These are phyloP conservation scores for Kluyveromyces lactis DNA, from an alignment of 805 yeast species.

Conservation along the genomic window DNA sequence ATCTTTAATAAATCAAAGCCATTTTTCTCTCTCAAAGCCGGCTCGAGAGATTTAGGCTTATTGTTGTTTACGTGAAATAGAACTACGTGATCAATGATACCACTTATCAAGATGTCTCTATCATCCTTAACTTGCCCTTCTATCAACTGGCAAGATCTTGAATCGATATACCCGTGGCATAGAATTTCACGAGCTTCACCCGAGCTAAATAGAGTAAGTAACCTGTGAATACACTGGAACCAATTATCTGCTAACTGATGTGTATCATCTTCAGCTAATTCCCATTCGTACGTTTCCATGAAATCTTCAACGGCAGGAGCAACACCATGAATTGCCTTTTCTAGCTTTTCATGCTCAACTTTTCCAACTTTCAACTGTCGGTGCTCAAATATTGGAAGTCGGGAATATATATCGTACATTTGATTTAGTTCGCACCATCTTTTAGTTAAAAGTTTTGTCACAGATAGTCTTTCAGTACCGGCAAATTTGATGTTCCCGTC, in stretches of 20 bases:
- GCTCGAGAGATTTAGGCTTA: slow-evolving; percentile 3
- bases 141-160: slow-evolving; percentile 10
- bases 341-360: slow-evolving; percentile 40
- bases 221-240: slow-evolving; percentile 36
- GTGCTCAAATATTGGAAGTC: slow-evolving; percentile 30
- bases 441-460: slow-evolving; percentile 49
- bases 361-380: slow-evolving; percentile 40
- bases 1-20: slow-evolving; percentile 10
- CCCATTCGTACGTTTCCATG: slow-evolving; percentile 14
- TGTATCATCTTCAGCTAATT: slow-evolving; percentile 14
- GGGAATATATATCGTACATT: slow-evolving; percentile 44
- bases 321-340: slow-evolving; percentile 37
- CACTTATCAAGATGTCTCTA: slow-evolving; percentile 45
- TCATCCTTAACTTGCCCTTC: slow-evolving; percentile 11
- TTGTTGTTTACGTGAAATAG: slow-evolving; percentile 7
- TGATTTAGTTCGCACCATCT: slow-evolving; percentile 63
- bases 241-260: slow-evolving; percentile 29
- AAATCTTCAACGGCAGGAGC: slow-evolving; percentile 12
- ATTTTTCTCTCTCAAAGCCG: slow-evolving; percentile 1
- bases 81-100: slow-evolving; percentile 48
- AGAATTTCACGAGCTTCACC: slow-evolving; percentile 58
- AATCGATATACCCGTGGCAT: slow-evolving; percentile 44
- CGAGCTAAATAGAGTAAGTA: slow-evolving; percentile 33
- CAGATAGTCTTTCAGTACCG: slow-evolving; percentile 28
- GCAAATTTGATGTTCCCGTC: slow-evolving; percentile 6